A percentile compares a stretch with the other conserved stretches of the same genome.
Conservation (phyloP, 148 eudicot species). For the Rhododendron ferrugineum region DNA sequence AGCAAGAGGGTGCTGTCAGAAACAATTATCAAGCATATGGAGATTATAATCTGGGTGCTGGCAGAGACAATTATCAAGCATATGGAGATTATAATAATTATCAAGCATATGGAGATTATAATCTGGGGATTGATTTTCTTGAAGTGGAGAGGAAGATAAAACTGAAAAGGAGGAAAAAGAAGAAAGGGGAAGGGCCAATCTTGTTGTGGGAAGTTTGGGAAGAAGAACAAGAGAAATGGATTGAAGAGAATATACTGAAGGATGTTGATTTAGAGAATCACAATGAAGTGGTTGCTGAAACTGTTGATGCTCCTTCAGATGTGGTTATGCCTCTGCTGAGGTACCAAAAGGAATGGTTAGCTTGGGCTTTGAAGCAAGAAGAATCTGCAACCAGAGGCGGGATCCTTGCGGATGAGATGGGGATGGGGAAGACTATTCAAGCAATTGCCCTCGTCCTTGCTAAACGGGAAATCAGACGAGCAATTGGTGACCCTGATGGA, state of each 20-base stretch:
- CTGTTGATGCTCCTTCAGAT: slow-evolving; percentile 54
- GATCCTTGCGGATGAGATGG: slow-evolving; percentile 98
- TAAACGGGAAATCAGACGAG: slow-evolving; percentile 50
- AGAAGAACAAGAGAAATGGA: slow-evolving; percentile 64
- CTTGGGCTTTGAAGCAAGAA: slow-evolving; percentile 93
- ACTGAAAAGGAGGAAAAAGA: slow-evolving; percentile 29
- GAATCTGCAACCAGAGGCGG: slow-evolving; percentile 70
- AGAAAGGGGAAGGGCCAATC: slow-evolving; percentile 25
- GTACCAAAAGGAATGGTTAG: slow-evolving; percentile 95
- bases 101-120: slow-evolving; percentile 13
- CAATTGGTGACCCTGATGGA: slow-evolving; percentile 20
- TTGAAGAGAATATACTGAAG: slow-evolving; percentile 29
- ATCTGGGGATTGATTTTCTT: slow-evolving; percentile 22
- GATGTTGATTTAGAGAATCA: slow-evolving; percentile 45
- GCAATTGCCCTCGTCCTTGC: slow-evolving; percentile 94
- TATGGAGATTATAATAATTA: slow-evolving; percentile 12
- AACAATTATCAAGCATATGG: slow-evolving; percentile 1
- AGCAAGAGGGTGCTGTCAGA: background rate
- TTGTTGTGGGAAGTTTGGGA: slow-evolving; percentile 83
- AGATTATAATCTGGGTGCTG: slow-evolving; percentile 19
- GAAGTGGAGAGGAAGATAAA: slow-evolving; percentile 16
- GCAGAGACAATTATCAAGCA: slow-evolving; percentile 5
- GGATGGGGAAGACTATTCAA: slow-evolving; percentile 93
- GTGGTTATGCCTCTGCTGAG: slow-evolving; percentile 63
- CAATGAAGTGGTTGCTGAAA: slow-evolving; percentile 46